phyloP scores from a whole-genome alignment of 106 monocot genomes.

The Alisma plantagoaquatica region DNA sequence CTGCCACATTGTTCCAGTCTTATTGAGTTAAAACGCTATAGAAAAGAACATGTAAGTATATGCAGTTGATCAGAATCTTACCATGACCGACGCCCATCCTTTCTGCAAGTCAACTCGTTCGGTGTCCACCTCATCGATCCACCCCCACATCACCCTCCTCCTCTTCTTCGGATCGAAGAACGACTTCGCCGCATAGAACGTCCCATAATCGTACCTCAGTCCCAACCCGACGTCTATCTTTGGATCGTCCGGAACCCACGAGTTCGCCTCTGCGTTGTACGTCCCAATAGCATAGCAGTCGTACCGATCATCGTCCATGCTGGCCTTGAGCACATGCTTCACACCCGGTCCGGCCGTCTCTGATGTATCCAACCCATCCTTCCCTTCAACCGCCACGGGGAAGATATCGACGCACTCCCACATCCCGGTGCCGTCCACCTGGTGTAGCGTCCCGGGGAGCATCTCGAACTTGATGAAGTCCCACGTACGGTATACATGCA shows the following conservation, averaged over 20 bases:
- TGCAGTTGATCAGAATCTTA: slow-evolving; percentile 3
- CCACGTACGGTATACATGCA: slow-evolving; percentile 51
- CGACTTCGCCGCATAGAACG: slow-evolving; percentile 83
- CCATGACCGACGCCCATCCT: slow-evolving; percentile 83
- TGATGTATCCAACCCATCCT: slow-evolving; percentile 60
- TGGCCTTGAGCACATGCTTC: slow-evolving; percentile 80
- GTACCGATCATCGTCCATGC: slow-evolving; percentile 58
- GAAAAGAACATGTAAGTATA: no score
- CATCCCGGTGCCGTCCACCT: slow-evolving; percentile 63
- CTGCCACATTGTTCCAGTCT: no score
- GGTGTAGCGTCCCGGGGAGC: slow-evolving; percentile 36
- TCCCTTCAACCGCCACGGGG: slow-evolving; percentile 38
- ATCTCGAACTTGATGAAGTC: slow-evolving; percentile 55
- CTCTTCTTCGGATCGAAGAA: slow-evolving; percentile 51
- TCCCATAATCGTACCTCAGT: slow-evolving; percentile 64
- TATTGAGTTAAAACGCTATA: no score
- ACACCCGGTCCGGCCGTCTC: slow-evolving; percentile 16
- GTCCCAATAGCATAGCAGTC: slow-evolving; percentile 80
- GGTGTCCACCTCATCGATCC: slow-evolving; percentile 70
- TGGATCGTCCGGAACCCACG: slow-evolving; percentile 62
- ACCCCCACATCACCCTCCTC: slow-evolving; percentile 74
- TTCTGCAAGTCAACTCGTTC: slow-evolving; percentile 43
- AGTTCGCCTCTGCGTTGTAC: slow-evolving; percentile 22
- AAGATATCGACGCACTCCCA: slow-evolving; percentile 93
- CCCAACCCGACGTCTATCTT: slow-evolving; percentile 60